phyloP scores from a whole-genome alignment of 768 basidiomycete species.

The Cystobasidium tubakii region DNA sequence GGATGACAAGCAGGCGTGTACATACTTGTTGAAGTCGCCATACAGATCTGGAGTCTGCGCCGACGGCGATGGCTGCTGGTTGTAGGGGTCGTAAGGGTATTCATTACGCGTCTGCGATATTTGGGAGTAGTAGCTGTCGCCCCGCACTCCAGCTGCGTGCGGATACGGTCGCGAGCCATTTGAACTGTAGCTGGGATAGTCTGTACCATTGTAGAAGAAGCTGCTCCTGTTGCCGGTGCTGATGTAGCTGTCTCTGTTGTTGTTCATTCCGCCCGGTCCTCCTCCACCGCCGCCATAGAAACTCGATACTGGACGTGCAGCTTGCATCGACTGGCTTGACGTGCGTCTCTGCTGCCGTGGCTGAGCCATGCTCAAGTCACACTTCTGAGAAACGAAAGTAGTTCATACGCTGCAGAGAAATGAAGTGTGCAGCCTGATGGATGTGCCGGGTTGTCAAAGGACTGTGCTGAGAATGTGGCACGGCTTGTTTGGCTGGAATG shows the following conservation, averaged over 20 bases:
- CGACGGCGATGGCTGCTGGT: constrained; percentile 3
- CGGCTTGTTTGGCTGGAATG: not conserved
- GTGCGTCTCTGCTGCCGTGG: not conserved
- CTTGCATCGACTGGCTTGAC: not conserved
- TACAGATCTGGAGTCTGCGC: constrained; percentile 19
- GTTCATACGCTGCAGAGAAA: not conserved
- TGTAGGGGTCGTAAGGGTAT: constrained; percentile 12
- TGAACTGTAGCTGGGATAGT: not conserved
- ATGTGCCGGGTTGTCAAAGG: not conserved
- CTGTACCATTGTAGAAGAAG: not conserved
- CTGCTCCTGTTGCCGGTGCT: constrained; percentile 19
- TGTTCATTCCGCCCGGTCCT: constrained; percentile 7
- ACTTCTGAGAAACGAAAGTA: not conserved
- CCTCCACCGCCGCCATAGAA: constrained; percentile 27
- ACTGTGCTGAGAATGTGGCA: not conserved
- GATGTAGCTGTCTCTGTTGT: constrained; percentile 35
- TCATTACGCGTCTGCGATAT: not conserved
- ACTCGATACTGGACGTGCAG: constrained; percentile 21
- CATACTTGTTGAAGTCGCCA: constrained; percentile 33
- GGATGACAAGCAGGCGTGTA: not conserved
- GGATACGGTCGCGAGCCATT: not conserved
- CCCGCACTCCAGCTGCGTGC: not conserved
- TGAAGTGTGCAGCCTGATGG: not conserved
- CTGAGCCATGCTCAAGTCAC: not conserved
- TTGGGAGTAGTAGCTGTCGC: constrained; percentile 1